phyloP scores from a whole-genome alignment of 2,329 filamentous ascomycete genomes.

The Diaporthe australafricana region DNA sequence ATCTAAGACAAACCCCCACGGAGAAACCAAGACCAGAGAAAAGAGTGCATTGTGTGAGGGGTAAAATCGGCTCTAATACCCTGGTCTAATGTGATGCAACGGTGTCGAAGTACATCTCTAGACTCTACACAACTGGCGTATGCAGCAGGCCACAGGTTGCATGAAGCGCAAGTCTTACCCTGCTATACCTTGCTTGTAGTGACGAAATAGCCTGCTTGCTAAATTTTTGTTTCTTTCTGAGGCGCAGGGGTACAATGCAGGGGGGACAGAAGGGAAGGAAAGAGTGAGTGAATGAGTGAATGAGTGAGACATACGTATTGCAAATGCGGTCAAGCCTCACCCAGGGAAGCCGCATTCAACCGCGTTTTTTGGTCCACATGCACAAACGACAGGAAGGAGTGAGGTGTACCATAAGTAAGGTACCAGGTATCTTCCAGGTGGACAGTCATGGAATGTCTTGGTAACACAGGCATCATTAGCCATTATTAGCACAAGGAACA shows the following conservation, averaged over 20 bases:
- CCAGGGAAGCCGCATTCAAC: conserved; percentile 16
- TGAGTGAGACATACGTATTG: background rate
- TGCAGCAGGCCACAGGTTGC: background rate
- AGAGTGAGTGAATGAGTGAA: no score
- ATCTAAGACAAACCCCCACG: conserved; percentile 26
- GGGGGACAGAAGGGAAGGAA: background rate
- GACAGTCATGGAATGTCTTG: conserved; percentile 5
- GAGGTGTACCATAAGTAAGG: no score
- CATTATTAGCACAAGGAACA: no score
- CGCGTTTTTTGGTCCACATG: background rate
- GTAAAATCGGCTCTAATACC: conserved; percentile 16
- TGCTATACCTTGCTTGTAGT: background rate
- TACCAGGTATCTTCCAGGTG: background rate
- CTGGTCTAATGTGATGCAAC: conserved; percentile 22
- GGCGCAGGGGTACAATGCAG: background rate
- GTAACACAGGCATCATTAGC: conserved; percentile 7
- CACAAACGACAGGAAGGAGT: background rate
- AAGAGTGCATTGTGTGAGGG: conserved; percentile 26
- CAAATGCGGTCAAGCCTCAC: conserved; percentile 16
- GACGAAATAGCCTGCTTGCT: background rate
- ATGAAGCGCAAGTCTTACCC: background rate
- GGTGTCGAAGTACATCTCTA: background rate
- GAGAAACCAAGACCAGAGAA: background rate
- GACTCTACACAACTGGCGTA: no score
- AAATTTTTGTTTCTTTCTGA: no score